Percentiles rank a stretch among this genome's conserved stretches.
These are phyloP conservation scores for Rhododendron mucronatum DNA, from an alignment of 148 eudicot species.

Conservation along the genomic window DNA sequence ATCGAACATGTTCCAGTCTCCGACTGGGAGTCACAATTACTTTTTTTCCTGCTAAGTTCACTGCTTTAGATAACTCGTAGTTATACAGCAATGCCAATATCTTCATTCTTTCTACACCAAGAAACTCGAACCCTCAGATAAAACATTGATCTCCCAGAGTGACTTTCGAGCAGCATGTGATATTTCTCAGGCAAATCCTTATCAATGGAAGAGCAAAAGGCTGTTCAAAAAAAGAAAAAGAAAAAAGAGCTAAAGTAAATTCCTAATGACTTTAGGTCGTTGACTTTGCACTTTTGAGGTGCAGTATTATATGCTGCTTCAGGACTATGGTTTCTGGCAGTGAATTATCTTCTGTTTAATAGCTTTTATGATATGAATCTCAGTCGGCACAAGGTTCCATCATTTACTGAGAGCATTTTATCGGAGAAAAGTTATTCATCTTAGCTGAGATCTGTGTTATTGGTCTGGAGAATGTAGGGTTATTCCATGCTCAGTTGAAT, in stretches of 20 bases:
- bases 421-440: neutral
- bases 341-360: neutral
- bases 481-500: neutral
- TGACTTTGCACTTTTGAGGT: neutral
- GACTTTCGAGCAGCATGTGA: neutral
- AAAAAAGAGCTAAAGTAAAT: no score
- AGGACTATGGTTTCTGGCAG: neutral
- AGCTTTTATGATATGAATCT: neutral
- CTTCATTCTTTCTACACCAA: no score
- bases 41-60: neutral
- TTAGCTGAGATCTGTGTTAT: neutral
- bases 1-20: neutral
- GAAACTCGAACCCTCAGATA: no score
- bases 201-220: no score
- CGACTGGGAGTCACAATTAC: neutral
- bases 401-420: neutral
- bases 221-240: no score
- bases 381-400: neutral
- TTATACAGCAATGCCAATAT: neutral
- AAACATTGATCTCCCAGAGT: neutral
- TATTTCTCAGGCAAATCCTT: neutral
- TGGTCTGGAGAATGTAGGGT: neutral
- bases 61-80: neutral
- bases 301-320: neutral
- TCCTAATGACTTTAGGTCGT: neutral